phyloP scores from a whole-genome alignment of 257 asterid genomes.

The Fraxinus quadrangulata region DNA sequence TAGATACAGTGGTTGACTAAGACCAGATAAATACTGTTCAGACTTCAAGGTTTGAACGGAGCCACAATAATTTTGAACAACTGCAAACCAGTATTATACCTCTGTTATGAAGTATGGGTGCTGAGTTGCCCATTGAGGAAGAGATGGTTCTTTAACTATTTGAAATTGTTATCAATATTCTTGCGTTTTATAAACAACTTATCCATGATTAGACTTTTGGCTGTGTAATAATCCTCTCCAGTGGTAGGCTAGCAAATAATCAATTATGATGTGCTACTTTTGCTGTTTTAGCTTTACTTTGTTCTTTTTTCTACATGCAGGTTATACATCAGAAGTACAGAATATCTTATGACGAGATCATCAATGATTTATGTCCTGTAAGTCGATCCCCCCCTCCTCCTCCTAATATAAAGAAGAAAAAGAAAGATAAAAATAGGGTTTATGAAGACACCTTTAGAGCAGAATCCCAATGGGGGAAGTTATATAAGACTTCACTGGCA shows the following conservation, averaged over 20 bases:
- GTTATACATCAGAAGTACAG: conserved; percentile 97
- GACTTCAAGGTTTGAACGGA: too few relatives aligned
- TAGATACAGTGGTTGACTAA: background rate
- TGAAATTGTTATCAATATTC: background rate
- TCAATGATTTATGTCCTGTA: conserved; percentile 95
- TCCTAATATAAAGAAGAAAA: background rate
- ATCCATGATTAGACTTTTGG: background rate
- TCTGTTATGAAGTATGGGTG: background rate
- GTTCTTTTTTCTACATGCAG: conserved; percentile 42
- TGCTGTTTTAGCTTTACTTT: conserved; percentile 12
- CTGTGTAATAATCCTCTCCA: background rate
- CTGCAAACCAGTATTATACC: background rate
- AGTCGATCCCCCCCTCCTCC: conserved; percentile 35
- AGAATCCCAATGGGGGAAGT: background rate
- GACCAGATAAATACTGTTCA: too few relatives aligned
- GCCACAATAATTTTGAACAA: background rate
- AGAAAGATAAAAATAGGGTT: background rate
- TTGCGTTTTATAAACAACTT: too few relatives aligned
- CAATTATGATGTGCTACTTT: background rate
- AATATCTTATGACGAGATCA: conserved; percentile 93
- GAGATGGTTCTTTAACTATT: background rate
- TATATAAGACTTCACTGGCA: background rate
- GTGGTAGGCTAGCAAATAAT: background rate
- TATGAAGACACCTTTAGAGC: background rate
- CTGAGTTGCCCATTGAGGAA: background rate